Base-by-base conservation (phyloP, 129 eudicot genomes). In the Kitagawia praeruptora region DNA sequence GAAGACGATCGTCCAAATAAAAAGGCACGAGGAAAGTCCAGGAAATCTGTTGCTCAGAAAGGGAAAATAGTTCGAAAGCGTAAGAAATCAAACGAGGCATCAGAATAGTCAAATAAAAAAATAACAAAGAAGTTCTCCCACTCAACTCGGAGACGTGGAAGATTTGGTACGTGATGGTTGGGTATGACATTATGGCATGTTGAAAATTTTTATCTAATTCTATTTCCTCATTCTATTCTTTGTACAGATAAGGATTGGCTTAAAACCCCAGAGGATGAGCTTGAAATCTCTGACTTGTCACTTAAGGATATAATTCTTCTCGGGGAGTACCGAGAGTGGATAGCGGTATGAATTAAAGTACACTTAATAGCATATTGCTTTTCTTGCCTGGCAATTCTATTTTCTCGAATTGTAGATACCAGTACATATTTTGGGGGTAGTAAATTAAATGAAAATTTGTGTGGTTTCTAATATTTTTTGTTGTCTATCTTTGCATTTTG, bases 101-200 rank as follows among this genome's bases (percentile, higher is more conserved):
- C 85, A 34, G 88, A 67, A 37, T 84, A 86, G 78, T 70, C 83
- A 47, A 78, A 82, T 21, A 83, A 81, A 70, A 80, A 31, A 48
- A 77, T 80, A 64, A 89, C 89, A 69, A 92, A 92, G 84, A 96
- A 84, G 81, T 92, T 96, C 54, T 79, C 91, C 85, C 99, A 89
- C 82, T 72, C 91, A 46, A 92, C 99, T 70, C 80, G 85, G 77
- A 85, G 89, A 81, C 87, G 80, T 77, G 86, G 83, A 80, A 91
- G 98, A 89, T 85, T 45, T 85, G 97, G 99, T 95, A 89, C 78
- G 18, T 80, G 64, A 14, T 80, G 64, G 48, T 80, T 67, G 49
- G 38, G 71, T 75, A 37, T 23, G 58, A 28, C 41, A 40, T 80
- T 70, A 54, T 75, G 27, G 38, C 64, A 14, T 63, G 28, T 75